These are phyloP conservation scores for Flaveria floridana DNA, from an alignment of 140 eudicot genomes.

Conservation along the genomic window DNA sequence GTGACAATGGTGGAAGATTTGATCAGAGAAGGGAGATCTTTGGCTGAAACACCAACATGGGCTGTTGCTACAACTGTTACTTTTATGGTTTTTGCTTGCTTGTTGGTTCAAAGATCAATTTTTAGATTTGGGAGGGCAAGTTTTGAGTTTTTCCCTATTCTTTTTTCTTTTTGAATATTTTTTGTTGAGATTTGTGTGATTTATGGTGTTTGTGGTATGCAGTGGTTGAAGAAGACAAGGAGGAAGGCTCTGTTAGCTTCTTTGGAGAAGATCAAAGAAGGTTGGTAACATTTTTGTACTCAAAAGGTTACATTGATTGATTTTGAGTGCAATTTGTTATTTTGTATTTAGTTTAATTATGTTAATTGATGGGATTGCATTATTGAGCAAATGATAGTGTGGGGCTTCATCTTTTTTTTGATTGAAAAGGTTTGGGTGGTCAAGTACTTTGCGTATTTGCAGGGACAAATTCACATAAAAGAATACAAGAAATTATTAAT, in stretches of 20 bases:
- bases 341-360: neutral
- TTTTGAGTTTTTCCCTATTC: neutral
- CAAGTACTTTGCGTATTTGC: neutral
- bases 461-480: slow-evolving; percentile 11
- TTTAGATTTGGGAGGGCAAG: slow-evolving; percentile 88
- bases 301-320: neutral
- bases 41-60: slow-evolving; percentile 98
- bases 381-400: neutral
- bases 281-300: slow-evolving; percentile 35
- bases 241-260: slow-evolving; percentile 94
- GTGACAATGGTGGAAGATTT: slow-evolving; percentile 63
- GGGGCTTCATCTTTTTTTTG: neutral
- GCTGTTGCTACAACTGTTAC: slow-evolving; percentile 94
- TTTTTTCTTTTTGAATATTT: neutral
- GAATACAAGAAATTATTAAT: slow-evolving; percentile 10
- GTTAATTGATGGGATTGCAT: neutral
- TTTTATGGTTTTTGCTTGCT: slow-evolving; percentile 85
- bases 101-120: slow-evolving; percentile 75
- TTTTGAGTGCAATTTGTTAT: slow-evolving; percentile 9
- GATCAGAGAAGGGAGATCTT: slow-evolving; percentile 78
- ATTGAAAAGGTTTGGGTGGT: neutral
- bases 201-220: slow-evolving; percentile 24
- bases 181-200: slow-evolving; percentile 20
- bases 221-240: slow-evolving; percentile 94
- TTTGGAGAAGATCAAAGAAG: slow-evolving; percentile 92